Base-by-base conservation (phyloP, 495 filamentous ascomycete species). In the Annulohypoxylon maeteangense region DNA sequence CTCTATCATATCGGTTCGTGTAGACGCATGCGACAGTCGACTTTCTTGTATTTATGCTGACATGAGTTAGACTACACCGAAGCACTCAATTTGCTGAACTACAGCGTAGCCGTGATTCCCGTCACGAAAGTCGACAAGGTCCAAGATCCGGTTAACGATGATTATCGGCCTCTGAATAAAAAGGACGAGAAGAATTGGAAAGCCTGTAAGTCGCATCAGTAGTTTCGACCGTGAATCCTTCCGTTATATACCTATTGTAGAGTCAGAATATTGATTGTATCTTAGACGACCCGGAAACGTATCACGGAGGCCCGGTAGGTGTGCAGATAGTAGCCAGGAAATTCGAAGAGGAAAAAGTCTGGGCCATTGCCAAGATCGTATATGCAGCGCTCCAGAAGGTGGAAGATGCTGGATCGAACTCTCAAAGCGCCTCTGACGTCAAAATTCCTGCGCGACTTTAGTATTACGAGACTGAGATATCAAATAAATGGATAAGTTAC, bases 291-390 rank as follows among this genome's bases (percentile, higher is more conserved):
- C 76, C 84, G 0, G 83, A 84, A 50, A 77, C 78, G 7, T 85
- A 85, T 50, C 71, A 86, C 62, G 83, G 83, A 4, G 82, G 76
- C 1, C 84, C 84, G 0, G 82, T 85, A 11, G 81, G 78, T 0
- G 69, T 87, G n/a, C 84, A 86, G 72, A 72, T 84, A 60, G 82
- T 86, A 22, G 82, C 78, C 0, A 62, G 84, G 12, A 77, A 80
- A 42, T 75, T 85, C 55, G 81, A 81, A 67, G 85, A 87, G 62
- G 85, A 87, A 71, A 82, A 81, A 70, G 77, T 82, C 0, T 53
- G 83, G 68, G 79, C 78, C 20, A 81, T 85, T 34, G 69, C 70
- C 4, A 67, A 69, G 32, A 54, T 74, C 51, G 67, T 78, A 4
- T 20, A 47, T 18, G 65, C 74, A 0, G 71, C 74, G 1, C 56